phyloP scores from a whole-genome alignment of 2,329 filamentous ascomycete genomes.

The Monosporascus sp. region DNA sequence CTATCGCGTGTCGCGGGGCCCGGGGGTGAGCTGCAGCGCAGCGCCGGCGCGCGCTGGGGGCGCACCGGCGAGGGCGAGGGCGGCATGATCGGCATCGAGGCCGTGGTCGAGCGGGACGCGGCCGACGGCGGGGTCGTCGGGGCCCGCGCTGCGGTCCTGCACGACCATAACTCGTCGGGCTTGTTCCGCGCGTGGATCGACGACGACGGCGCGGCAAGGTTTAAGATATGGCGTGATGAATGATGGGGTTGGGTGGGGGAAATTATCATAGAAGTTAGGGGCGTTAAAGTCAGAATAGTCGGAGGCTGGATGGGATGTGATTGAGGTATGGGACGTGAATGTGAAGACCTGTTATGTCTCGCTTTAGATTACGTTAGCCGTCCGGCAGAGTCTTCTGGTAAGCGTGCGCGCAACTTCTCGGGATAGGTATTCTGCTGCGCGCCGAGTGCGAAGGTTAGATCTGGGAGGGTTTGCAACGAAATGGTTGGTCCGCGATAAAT shows the following conservation, averaged over 20 bases:
- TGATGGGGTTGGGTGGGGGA: not conserved
- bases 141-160: slow-evolving; percentile 51
- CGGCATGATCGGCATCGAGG: slow-evolving; percentile 78
- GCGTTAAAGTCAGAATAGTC: not conserved
- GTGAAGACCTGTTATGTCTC: not conserved
- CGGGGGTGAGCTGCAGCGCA: slow-evolving; percentile 66
- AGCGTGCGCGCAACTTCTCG: too few relatives aligned
- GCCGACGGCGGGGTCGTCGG: slow-evolving; percentile 36
- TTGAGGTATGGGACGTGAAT: not conserved
- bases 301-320: not conserved
- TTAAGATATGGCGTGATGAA: slow-evolving; percentile 48
- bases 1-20: slow-evolving; percentile 70
- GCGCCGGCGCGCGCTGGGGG: slow-evolving; percentile 68
- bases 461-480: too few relatives aligned
- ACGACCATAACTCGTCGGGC: slow-evolving; percentile 79
- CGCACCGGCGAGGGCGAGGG: slow-evolving; percentile 74
- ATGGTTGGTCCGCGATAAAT: too few relatives aligned
- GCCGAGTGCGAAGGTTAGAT: too few relatives aligned
- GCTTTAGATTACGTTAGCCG: not conserved
- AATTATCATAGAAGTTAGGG: not conserved
- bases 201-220: slow-evolving; percentile 49
- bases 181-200: slow-evolving; percentile 81
- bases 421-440: too few relatives aligned
- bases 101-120: slow-evolving; percentile 40
- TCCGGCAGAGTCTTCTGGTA: too few relatives aligned